phyloP scores from a whole-genome alignment of 129 eudicot genomes.

The Lonicera japonica region DNA sequence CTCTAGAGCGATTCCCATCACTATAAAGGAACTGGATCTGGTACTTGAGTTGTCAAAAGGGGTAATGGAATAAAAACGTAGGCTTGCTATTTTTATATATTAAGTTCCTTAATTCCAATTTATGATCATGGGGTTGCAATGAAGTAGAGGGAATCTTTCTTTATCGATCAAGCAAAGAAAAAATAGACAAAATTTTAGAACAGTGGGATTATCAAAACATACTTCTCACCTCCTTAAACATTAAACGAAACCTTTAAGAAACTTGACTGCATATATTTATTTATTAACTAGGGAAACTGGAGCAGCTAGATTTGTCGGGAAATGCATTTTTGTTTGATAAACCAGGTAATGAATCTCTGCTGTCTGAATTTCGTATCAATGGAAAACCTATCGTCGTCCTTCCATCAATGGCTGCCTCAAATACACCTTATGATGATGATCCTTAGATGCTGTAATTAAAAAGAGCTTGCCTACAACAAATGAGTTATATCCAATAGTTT shows the following conservation, averaged over 20 bases:
- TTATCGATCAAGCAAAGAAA: too few species aligned
- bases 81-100: too few species aligned
- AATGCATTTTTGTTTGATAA: slow-evolving; percentile 25
- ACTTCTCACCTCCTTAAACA: neutral
- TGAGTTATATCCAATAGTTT: slow-evolving; percentile 26
- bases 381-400: slow-evolving; percentile 40
- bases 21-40: too few species aligned
- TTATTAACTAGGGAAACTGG: slow-evolving; percentile 43
- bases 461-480: too few species aligned
- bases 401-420: slow-evolving; percentile 8
- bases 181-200: too few species aligned
- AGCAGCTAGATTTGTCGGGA: slow-evolving; percentile 56
- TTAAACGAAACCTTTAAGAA: neutral
- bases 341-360: slow-evolving; percentile 25
- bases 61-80: too few species aligned
- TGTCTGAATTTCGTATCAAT: slow-evolving; percentile 38
- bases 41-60: too few species aligned
- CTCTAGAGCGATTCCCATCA: too few species aligned
- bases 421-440: slow-evolving; percentile 51
- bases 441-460: slow-evolving; percentile 32
- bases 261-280: neutral
- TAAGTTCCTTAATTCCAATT: too few species aligned
- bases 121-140: too few species aligned
- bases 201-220: too few species aligned
- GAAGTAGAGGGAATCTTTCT: too few species aligned